Percentiles rank a stretch among this genome's conserved stretches.
phyloP scores from a whole-genome alignment of 2,329 filamentous ascomycete genomes.

The Ophiostoma novo-ulmi region DNA sequence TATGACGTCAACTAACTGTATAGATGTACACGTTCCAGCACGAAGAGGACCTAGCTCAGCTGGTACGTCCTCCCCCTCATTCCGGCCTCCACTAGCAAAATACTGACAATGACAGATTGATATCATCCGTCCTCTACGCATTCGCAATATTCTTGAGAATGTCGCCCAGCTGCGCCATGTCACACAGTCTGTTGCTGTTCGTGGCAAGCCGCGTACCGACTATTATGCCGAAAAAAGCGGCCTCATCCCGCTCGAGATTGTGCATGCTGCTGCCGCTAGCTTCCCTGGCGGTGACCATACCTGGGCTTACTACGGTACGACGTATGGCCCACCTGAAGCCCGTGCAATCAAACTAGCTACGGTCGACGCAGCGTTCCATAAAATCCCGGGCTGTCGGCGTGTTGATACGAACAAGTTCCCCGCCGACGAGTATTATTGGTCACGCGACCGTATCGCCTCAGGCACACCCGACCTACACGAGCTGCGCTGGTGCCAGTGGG shows the following conservation, averaged over 20 bases:
- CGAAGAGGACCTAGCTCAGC: background rate
- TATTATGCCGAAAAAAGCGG: background rate
- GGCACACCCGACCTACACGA: slow-evolving; percentile 36
- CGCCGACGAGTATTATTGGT: background rate
- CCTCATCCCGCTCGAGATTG: background rate
- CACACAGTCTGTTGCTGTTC: background rate
- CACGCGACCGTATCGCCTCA: background rate
- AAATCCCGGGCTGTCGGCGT: background rate
- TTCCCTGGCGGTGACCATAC: background rate
- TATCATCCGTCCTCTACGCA: background rate
- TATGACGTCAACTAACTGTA: background rate
- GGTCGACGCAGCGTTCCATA: background rate
- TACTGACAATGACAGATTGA: background rate
- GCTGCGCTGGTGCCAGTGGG: slow-evolving; percentile 44
- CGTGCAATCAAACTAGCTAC: background rate
- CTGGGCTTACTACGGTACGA: background rate
- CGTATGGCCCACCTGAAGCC: background rate
- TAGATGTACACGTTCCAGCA: background rate
- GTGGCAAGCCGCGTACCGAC: background rate
- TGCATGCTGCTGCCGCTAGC: background rate
- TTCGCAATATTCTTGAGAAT: background rate
- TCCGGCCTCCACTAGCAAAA: background rate
- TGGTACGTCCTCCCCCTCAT: background rate
- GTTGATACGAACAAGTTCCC: background rate
- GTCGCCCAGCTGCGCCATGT: background rate